Base-by-base conservation (phyloP, 345 rosid genomes). In the Populus euphratica region DNA sequence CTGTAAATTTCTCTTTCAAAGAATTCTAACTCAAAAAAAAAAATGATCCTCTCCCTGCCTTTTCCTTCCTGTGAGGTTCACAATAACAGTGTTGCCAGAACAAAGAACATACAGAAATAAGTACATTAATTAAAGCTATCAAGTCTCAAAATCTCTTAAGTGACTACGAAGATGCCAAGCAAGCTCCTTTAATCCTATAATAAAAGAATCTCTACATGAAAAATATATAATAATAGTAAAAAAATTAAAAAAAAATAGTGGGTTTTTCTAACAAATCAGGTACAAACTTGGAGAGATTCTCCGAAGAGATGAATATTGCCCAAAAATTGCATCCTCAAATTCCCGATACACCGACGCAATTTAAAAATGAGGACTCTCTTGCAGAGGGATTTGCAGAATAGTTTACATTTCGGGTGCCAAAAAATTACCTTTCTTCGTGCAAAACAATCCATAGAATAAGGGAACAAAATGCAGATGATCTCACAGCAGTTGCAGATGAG, bases 371-470 rank as follows among this genome's bases (percentile, higher is more conserved):
- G 61, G 49, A 65, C 71, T 76, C 69, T 17, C 38, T 50, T 62
- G 72, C 65, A 64, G 54, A 38, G 25, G 44, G 69, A 82, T 78
- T 35, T 80, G 72, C 83, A 76, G 47, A 76, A 31, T 35, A 61
- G 76, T 54, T 59, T 72, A 31, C 41, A 70, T 43, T 69, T 74
- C 2, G 70, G 76, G 81, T 64, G 71, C 79, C 68, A 72, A 80
- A 80, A 80, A 72, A 23, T 72, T 54, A 71, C 83, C 80, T 10
- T 36, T 29, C 56, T 63, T 47, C 56, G 67, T 73, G 69, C 56
- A 33, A 76, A 72, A 74, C 74, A 77, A 79, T 64, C 63, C 68
- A 69, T 72, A 44, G 43, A 39, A 75, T 59, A n/a, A 75, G 21
- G 38, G 38, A 67, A 74, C 74, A 73, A 78, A 79, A 73, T 66